Evolutionary conservation across 2,329 filamentous ascomycete genomes (phyloP).

Genomic region (Ascochyta koolunga): DNA sequence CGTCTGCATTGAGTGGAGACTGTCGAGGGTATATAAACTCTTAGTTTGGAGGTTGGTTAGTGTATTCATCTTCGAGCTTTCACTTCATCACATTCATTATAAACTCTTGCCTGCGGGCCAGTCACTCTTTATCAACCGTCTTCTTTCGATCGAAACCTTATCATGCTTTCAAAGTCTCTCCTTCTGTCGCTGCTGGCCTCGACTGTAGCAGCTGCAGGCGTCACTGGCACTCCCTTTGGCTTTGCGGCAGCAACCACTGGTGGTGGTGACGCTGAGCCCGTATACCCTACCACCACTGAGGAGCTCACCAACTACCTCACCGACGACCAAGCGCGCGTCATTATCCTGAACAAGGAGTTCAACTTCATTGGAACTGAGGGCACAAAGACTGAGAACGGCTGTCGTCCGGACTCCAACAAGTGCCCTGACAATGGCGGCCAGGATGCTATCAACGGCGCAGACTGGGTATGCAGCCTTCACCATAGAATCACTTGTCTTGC

Average conservation of each 20-base stretch:
- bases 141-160: background rate
- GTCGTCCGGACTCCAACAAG: conserved; percentile 50
- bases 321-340: conserved; percentile 43
- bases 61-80: background rate
- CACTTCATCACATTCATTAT: conserved; percentile 8
- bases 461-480: conserved; percentile 17
- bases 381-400: conserved; percentile 23
- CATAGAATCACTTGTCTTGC: background rate
- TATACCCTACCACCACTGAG: conserved; percentile 18
- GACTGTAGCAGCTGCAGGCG: conserved; percentile 15
- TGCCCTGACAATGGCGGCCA: conserved; percentile 62
- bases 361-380: conserved; percentile 35
- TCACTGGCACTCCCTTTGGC: conserved; percentile 21
- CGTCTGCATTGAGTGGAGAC: background rate
- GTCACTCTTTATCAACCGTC: conserved; percentile 14
- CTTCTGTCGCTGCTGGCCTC: conserved; percentile 14
- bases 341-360: conserved; percentile 44
- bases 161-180: conserved; percentile 16
- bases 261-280: conserved; percentile 23
- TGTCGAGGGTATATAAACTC: background rate
- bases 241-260: conserved; percentile 24
- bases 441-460: conserved; percentile 60
- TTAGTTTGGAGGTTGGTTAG: background rate
- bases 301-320: conserved; percentile 37
- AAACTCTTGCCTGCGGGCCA: conserved; percentile 5